phyloP scores from a whole-genome alignment of 768 basidiomycete genomes.

The Kockovaella imperatae region DNA sequence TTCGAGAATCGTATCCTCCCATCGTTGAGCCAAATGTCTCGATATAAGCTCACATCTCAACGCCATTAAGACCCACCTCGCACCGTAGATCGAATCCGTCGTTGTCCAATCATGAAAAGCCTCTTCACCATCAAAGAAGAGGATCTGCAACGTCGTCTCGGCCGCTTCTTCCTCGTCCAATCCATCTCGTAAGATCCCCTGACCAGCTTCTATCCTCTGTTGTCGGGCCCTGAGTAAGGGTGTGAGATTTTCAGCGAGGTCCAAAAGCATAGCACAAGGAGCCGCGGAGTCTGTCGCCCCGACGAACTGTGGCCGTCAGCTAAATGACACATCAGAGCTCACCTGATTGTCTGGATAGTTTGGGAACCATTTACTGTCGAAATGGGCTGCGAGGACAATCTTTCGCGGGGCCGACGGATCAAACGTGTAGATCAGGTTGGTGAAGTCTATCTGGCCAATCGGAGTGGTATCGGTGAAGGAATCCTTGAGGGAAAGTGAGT shows the following conservation, averaged over 20 bases:
- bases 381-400: slow-evolving; percentile 83
- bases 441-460: slow-evolving; percentile 67
- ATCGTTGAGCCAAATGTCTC: slow-evolving; percentile 82
- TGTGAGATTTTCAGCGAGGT: slow-evolving; percentile 76
- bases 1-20: slow-evolving; percentile 62
- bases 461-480: slow-evolving; percentile 72
- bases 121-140: slow-evolving; percentile 98
- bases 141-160: slow-evolving; percentile 78
- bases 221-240: slow-evolving; percentile 40
- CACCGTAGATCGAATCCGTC: slow-evolving; percentile 89
- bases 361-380: slow-evolving; percentile 82
- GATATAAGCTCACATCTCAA: not conserved
- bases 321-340: slow-evolving; percentile 13
- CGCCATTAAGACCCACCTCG: slow-evolving; percentile 56
- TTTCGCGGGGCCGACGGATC: slow-evolving; percentile 74
- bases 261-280: slow-evolving; percentile 87
- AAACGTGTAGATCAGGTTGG: slow-evolving; percentile 91
- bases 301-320: slow-evolving; percentile 59
- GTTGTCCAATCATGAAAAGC: slow-evolving; percentile 85
- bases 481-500: slow-evolving; percentile 48
- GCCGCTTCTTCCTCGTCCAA: slow-evolving; percentile 59
- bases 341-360: slow-evolving; percentile 68
- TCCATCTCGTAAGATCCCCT: slow-evolving; percentile 51
- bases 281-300: slow-evolving; percentile 97
- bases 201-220: slow-evolving; percentile 57